Base-by-base conservation (phyloP, 768 basidiomycete genomes). In the Suillus plorans region DNA sequence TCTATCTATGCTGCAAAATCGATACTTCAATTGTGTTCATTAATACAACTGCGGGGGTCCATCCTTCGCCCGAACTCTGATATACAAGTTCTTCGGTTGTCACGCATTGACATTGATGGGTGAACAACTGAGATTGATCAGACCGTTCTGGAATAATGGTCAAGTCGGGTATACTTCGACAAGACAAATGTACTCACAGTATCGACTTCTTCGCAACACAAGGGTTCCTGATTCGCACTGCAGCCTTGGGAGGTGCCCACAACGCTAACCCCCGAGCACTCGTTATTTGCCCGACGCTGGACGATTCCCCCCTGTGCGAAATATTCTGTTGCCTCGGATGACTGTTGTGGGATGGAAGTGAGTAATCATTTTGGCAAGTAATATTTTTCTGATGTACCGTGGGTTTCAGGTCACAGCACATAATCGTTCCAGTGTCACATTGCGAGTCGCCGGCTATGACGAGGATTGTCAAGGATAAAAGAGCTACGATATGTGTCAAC, bases 191-290 rank as follows among this genome's bases (percentile, higher is more conserved):
- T 16, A 71, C 78, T 71, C 65, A 80, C 80, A 69, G 77, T 77
- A 64, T 47, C 67, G 71, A 78, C 79, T 64, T 74, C 69, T 53
- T 71, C 64, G 74, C 80, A 81, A 75, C 80, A 81, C 8, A 79
- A 76, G 22, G 77, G 70, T 63, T 78, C 74, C 22, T 72, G 70
- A 63, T 47, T 61, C 10, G 74, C 74, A 8, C 18, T 63, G n/a
- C 41, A 63, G 9, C 49, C 66, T 69, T 36, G 64, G 28, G 28
- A 53, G 28, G 52, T 53, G 64, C 57, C 68, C 53, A 69, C 45
- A 34, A 62, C 52, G 22, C 34, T 56, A 22, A 57, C 41, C 47
- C 60, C 57, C 20, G 52, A 31, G 61, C 68, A 69, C 4, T 44
- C 41, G 18, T 56, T 31, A 18, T 31, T 61, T 20, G 67, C 53